These are phyloP conservation scores for Elsinoe ampelina DNA, from an alignment of 2,329 filamentous ascomycete genomes.

Conservation along the genomic window DNA sequence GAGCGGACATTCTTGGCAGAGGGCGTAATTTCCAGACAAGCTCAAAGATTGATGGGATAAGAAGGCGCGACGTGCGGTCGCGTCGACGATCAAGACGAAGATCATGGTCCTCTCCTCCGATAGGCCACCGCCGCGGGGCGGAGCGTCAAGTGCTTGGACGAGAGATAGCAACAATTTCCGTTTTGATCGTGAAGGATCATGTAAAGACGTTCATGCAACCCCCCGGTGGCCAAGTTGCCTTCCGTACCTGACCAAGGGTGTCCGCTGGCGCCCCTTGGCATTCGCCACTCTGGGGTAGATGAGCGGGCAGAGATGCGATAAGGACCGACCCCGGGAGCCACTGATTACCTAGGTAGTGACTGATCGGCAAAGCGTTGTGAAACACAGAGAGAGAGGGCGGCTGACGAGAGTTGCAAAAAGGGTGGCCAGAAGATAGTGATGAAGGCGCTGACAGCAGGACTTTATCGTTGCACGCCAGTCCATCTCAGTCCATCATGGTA, in stretches of 20 bases:
- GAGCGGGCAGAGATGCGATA: constrained; percentile 6
- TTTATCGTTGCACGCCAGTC: not conserved
- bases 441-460: not conserved
- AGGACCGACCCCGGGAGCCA: not conserved
- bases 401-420: not conserved
- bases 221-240: not conserved
- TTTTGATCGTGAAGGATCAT: not conserved
- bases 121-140: not conserved
- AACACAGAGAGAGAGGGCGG: not conserved
- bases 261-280: constrained; percentile 5
- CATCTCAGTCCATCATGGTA: constrained; percentile 9
- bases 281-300: not conserved
- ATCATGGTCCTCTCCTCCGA: not conserved
- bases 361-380: not conserved
- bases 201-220: not conserved
- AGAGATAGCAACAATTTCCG: not conserved
- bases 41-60: constrained; percentile 9
- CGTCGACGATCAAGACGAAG: not conserved
- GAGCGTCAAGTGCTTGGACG: constrained; percentile 1
- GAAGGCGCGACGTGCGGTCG: not conserved
- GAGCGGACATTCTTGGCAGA: constrained; percentile 5
- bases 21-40: constrained; percentile 7
- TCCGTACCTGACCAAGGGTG: constrained; percentile 4
- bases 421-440: not conserved
- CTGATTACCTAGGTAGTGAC: no score